Evolutionary conservation across 2,329 filamentous ascomycete species (phyloP), one percentile per base, ranked within the genome.

Genomic region (Ophiostoma triangulosporum): DNA sequence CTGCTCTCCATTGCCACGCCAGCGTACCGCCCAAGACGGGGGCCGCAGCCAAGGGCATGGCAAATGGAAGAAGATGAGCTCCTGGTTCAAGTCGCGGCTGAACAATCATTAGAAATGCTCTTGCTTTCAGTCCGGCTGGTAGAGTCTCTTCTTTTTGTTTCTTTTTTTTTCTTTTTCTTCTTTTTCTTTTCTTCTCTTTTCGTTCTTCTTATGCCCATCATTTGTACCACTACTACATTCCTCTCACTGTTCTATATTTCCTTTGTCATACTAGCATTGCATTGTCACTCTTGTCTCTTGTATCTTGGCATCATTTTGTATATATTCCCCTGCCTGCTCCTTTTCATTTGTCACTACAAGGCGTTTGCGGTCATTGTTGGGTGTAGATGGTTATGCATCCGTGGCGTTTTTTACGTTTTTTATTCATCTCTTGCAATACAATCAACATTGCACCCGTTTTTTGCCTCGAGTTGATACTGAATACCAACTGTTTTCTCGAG

Each of bases 151-250:
- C 17, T 15, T 17, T 32, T 12, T 27, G 22, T 49, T 49, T 26
- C 15, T 50, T 31, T 5, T 15, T 8, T 36, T 35, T 45, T 22
- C 40, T 22, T 50, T 35, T 45, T 43, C 2, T 22, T 29, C 12
- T 45, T 11, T 17, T 12, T 12, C 15, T 33, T 14, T 27, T 46
- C n/a, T 12, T n/a, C 38, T 31, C 1, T 24, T 31, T 43, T 43
- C 5, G 8, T 31, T 35, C 5, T 35, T 35, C 14, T n/a, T 48
- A 7, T 15, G 4, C 22, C 17, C 38, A 31, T 50, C 31, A 33
- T 24, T 24, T 50, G 31, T 32, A 51, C 32, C 40, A 46, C 20
- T n/a, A 38, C 17, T 43, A 51, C 32, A 50, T 54, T 24, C 38
- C 31, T 38, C 14, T 35, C 31, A 22, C 22, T 54, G 33, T 31